Percentiles rank a stretch among this genome's conserved stretches.
Conservation (phyloP, 805 yeast species). For the Kodamaea sagamina region DNA sequence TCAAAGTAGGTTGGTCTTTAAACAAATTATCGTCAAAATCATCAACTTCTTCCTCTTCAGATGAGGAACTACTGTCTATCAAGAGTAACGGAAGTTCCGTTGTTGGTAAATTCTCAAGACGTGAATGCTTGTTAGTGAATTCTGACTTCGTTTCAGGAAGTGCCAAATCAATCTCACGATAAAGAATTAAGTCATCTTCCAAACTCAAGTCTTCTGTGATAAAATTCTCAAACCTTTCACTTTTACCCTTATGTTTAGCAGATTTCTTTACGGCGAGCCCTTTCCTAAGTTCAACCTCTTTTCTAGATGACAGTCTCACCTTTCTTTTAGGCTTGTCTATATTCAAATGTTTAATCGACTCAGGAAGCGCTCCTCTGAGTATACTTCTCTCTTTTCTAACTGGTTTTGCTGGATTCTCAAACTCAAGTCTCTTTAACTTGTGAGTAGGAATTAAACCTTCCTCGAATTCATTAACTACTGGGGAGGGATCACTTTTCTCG, state of each 20-base stretch:
- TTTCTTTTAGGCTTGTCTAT: conserved; percentile 22
- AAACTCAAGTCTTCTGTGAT: conserved; percentile 1
- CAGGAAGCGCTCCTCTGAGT: conserved; percentile 41
- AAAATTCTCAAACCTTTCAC: not conserved
- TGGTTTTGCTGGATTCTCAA: too few relatives aligned
- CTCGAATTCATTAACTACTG: conserved; percentile 4
- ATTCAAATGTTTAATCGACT: conserved; percentile 38
- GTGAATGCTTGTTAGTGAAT: too few relatives aligned
- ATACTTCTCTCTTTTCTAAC: conserved; percentile 32
- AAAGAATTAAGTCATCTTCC: conserved; percentile 3
- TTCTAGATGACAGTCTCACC: not conserved
- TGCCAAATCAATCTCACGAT: not conserved
- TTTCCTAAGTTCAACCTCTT: conserved; percentile 27
- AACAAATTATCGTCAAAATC: conserved; percentile 9
- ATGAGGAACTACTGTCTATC: conserved; percentile 4
- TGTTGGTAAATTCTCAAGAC: too few relatives aligned
- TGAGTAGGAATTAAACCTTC: conserved; percentile 13
- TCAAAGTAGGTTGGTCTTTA: conserved; percentile 7
- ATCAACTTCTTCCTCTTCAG: conserved; percentile 4
- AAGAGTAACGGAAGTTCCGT: not conserved
- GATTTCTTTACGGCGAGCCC: conserved; percentile 40
- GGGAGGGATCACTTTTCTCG: not conserved
- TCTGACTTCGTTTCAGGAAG: too few relatives aligned
- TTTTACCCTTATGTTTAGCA: not conserved
- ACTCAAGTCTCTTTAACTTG: conserved; percentile 6